These are phyloP conservation scores for Hydrangea macrophylla DNA, from an alignment of 148 eudicot species.

Conservation along the genomic window DNA sequence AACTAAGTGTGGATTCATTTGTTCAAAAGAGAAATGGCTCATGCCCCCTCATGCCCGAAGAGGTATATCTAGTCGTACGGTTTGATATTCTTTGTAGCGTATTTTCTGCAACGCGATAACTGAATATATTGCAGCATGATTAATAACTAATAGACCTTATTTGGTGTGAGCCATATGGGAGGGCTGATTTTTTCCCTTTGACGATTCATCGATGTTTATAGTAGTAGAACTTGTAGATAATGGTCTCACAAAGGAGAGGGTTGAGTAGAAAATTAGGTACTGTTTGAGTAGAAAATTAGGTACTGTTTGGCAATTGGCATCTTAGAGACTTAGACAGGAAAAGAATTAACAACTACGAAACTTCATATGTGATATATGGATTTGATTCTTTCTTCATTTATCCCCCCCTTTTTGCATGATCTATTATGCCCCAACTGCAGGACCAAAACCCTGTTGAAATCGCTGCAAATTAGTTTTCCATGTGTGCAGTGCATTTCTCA, in stretches of 20 bases:
- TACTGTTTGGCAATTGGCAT: background rate
- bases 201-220: background rate
- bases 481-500: background rate
- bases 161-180: background rate
- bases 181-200: background rate
- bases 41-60: conserved; percentile 97
- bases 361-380: background rate
- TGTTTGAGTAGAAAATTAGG: background rate
- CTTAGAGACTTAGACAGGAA: background rate
- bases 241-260: background rate
- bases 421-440: background rate
- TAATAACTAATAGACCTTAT: background rate
- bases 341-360: background rate
- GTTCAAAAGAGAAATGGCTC: conserved; percentile 65
- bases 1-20: conserved; percentile 72
- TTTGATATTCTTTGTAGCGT: background rate
- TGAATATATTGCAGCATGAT: background rate
- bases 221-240: background rate
- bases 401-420: conserved; percentile 1
- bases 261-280: background rate
- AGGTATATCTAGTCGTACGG: conserved; percentile 38
- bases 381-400: background rate
- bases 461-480: background rate
- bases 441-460: background rate
- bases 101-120: background rate